These are phyloP conservation scores for Marchantia polymorpha DNA, from an alignment of 225 moss, liverwort and hornwort genomes.

Conservation along the genomic window DNA sequence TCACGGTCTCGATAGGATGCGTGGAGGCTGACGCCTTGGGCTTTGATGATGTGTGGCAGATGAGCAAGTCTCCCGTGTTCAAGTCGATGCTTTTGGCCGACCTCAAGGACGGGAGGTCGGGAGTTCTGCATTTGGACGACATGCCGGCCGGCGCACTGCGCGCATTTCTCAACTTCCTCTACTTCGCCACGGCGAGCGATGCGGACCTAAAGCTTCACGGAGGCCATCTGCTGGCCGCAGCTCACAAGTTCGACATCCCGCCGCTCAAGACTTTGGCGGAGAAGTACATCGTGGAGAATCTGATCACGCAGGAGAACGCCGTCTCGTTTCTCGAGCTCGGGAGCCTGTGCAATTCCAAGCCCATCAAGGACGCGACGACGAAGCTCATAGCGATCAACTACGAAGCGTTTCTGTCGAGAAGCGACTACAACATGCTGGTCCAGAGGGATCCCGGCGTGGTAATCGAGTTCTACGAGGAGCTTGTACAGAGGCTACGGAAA, in stretches of 20 bases:
- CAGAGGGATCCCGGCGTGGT: constrained; percentile 52
- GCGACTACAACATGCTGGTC: constrained; percentile 55
- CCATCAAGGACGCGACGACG: constrained; percentile 53
- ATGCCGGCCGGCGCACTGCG: constrained; percentile 46
- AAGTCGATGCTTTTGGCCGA: constrained; percentile 48
- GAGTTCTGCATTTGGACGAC: constrained; percentile 50
- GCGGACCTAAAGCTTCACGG: constrained; percentile 44
- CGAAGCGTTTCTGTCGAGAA: constrained; percentile 45
- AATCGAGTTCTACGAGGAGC: constrained; percentile 52
- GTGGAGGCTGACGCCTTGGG: not conserved
- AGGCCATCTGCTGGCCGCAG: constrained; percentile 49
- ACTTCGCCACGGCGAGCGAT: constrained; percentile 44
- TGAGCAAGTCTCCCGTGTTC: constrained; percentile 54
- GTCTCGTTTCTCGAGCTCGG: constrained; percentile 54
- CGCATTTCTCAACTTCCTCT: constrained; percentile 50
- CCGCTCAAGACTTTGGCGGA: constrained; percentile 44
- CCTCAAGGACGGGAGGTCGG: constrained; percentile 43
- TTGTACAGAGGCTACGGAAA: constrained; percentile 45
- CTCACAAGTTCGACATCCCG: constrained; percentile 52
- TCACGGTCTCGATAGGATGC: too few species aligned
- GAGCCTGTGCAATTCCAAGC: constrained; percentile 48
- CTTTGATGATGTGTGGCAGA: constrained; percentile 31
- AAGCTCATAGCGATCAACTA: constrained; percentile 48
- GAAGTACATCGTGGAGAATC: constrained; percentile 40
- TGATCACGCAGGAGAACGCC: constrained; percentile 54